Evolutionary conservation across 2,329 filamentous ascomycete species (phyloP), one percentile per base, ranked within the genome.

Genomic region (Hypoxylon sp.): DNA sequence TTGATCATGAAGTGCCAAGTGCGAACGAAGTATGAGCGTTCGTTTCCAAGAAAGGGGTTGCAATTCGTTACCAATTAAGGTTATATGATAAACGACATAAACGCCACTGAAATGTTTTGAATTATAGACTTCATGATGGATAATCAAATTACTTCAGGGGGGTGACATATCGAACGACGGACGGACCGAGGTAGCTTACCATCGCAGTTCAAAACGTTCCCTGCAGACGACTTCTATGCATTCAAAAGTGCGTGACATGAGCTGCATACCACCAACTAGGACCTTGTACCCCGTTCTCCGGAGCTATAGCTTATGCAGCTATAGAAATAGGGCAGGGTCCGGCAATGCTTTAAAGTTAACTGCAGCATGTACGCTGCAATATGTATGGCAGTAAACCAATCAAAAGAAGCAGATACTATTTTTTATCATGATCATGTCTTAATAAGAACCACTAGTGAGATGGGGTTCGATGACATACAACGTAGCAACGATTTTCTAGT

Each of bases 91-190:
- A 31, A 31, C 37, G 22, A 35, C 55, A 39, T 37, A 50, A 59
- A 29, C 35, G 39, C 46, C 55, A 42, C 55, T 22, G 26, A 50
- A 59, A 59, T 50, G 55, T 42, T 58, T 59, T 46, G 33, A 31
- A 55, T 46, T 57, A 3, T 19, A 19, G 1, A 24, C 52, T 37
- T 22, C 35, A 33, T 19, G 19, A n/a, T 24, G 24, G 57, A 47
- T 14, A 52, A 33, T 33, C 52, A 60, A 19, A 50, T 59, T 50
- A 50, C 31, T 50, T 39, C 55, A 59, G 46, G 55, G 55, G 55
- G 55, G 24, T 24, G n/a, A 59, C 54, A 13, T 51, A n/a, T 33
- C 33, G n/a, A 44, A 29, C 13, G 46, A 60, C 24, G 57, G 35
- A 31, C 54, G 42, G 54, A 11, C 42, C 42, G 50, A 39, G 44